Base-by-base conservation (phyloP, 257 asterid species). In the Salvia miltiorrhiza region DNA sequence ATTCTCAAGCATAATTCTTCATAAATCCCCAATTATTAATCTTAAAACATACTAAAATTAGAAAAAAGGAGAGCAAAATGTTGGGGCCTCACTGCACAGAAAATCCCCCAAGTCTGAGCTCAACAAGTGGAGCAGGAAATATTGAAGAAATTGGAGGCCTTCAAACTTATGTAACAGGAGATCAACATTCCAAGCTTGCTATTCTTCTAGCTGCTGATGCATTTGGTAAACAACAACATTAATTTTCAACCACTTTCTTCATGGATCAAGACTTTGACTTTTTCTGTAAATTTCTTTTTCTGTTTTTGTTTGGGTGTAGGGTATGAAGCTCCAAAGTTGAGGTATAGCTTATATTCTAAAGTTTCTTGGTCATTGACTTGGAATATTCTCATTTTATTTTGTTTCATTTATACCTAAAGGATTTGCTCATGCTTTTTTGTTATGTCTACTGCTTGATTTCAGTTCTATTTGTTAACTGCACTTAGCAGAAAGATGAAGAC, bases 201-300 rank as follows among this genome's bases (percentile, higher is more conserved):
- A 72, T 89, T 64, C 75, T 89, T 65, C 77, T 87, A 3, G 49
- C 83, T 43, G 63, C 86, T 72, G 88, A 87, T 80, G 90, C 87
- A 26, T 85, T 63, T 47, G 92, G 96, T 89, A 85, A 62, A 7
- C 1, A 30, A 30, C 33, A 28, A 3, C 37, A 7, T 24, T 1
- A n/a, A 1, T 54, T 5, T 5, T 14, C 40, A 19, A 23, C 11
- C 8, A 2, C 2, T 39, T 65, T 59, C 56, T 7, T 35, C 17
- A 48, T 73, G 58, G 48, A 9, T 21, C 44, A 33, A 9, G 23
- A 5, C 4, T 52, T n/a, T 16, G 28, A 49, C 30, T 26, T 55
- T 5, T 44, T 24, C 0, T 9, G 8, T 0, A 6, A 4, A 5
- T 48, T 65, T 69, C 77, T 3, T 10, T 10, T 0, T 8, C 1